Evolutionary conservation across 2,329 filamentous ascomycete species (phyloP).

Genomic region (Fusarium avenaceum): DNA sequence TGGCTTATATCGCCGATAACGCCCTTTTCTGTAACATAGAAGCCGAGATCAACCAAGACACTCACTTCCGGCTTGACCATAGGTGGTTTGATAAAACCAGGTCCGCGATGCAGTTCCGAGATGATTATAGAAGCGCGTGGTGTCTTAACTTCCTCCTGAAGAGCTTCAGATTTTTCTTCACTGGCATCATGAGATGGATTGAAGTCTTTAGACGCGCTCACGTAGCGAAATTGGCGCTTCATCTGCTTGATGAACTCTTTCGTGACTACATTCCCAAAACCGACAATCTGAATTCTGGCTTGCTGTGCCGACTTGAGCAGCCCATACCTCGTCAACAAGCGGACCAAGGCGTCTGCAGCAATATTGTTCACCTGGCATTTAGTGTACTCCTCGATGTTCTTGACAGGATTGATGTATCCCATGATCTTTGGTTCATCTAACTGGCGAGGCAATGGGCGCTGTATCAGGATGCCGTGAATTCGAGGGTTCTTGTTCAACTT

Average conservation of each 20-base stretch:
- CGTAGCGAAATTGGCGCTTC: not conserved
- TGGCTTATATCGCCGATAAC: constrained; percentile 3
- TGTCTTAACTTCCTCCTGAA: not conserved
- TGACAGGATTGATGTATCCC: not conserved
- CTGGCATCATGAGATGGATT: not conserved
- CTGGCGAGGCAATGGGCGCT: constrained; percentile 2
- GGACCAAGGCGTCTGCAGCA: constrained; percentile 3
- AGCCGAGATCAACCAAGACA: constrained; percentile 1
- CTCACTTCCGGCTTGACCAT: not conserved
- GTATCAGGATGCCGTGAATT: constrained; percentile 9
- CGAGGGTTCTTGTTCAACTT: constrained; percentile 2
- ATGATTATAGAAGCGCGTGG: not conserved
- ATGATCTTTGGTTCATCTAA: not conserved
- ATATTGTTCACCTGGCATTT: not conserved
- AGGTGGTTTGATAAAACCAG: not conserved
- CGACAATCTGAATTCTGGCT: not conserved
- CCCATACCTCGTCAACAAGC: not conserved
- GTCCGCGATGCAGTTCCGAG: constrained; percentile 4
- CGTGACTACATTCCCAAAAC: constrained; percentile 1
- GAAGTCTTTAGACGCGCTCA: not conserved
- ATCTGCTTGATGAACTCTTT: constrained; percentile 2
- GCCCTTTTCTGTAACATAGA: constrained; percentile 7
- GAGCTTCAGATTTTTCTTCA: not conserved
- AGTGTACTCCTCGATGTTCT: constrained; percentile 6
- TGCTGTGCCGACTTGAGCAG: not conserved